Conservation (phyloP, 1,284 basidiomycete species). For the Microbotryum lychnidis-dioicae region DNA sequence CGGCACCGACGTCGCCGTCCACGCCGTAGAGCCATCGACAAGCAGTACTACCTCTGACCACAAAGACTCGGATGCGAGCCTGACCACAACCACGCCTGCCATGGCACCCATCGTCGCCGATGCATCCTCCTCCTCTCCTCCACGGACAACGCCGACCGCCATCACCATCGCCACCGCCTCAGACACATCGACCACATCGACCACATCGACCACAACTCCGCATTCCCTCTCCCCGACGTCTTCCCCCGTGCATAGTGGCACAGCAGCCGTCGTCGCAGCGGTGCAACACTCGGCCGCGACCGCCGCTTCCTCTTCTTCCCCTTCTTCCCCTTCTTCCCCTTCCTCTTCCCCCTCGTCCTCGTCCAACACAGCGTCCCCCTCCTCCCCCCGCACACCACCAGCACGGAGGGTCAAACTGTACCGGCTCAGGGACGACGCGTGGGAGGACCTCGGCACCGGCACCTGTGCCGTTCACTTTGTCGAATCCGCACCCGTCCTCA, state of each 20-base stretch:
- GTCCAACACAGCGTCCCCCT: slow-evolving; percentile 2
- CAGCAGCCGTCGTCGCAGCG: too few relatives aligned
- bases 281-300: too few relatives aligned
- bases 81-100: too few relatives aligned
- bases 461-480: slow-evolving; percentile 72
- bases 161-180: too few relatives aligned
- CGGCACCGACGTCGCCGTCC: neutral
- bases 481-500: slow-evolving; percentile 5
- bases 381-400: neutral
- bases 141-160: neutral
- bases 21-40: neutral
- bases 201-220: neutral
- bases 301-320: slow-evolving; percentile 1
- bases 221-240: neutral
- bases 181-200: neutral
- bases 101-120: neutral
- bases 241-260: neutral
- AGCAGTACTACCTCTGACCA: too few relatives aligned
- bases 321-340: slow-evolving; percentile 6
- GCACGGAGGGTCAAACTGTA: slow-evolving; percentile 59
- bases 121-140: neutral
- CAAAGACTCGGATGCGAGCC: too few relatives aligned
- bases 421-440: slow-evolving; percentile 74
- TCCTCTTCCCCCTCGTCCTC: slow-evolving; percentile 3
- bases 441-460: slow-evolving; percentile 90